Evolutionary conservation across 768 basidiomycete genomes (phyloP), one percentile per base, ranked within the genome.

Genomic region (Agaricus subrufescens): DNA sequence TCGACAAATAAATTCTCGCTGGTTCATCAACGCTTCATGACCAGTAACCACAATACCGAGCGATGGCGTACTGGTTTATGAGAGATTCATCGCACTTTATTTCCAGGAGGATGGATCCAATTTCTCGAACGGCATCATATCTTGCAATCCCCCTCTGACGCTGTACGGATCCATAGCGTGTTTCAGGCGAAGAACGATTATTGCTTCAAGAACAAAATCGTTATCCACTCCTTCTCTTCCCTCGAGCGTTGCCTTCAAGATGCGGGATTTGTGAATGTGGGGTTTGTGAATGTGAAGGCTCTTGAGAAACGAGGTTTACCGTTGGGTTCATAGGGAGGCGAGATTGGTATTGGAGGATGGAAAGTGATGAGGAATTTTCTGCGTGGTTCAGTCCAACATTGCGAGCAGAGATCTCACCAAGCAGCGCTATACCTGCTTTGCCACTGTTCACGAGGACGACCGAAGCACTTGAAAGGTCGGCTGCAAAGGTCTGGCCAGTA

Each of bases 21-120:
- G 19, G 19, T 52, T 42, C 50, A 59, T 23, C 58, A 59, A 52
- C 54, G 58, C 4, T 51, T 59, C 37, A 54, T 59, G 37, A n/a
- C 47, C 7, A 27, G 34, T 6, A 50, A 46, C 11, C 39, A 56
- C n/a, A 43, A 44, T 25, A 12, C 29, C 19, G 19, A 19, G 19
- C 19, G 19, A 19, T 19, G 19, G 58, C 30, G 44, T 27, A 19
- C 58, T 8, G 58, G 54, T 4, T 5, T 59, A 25, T 30, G 43
- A 2, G 58, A 59, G 15, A 44, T 59, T 34, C 42, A 56, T 45
- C 58, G 54, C 8, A 43, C 50, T 10, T 27, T 55, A 10, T 46
- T 52, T 12, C 58, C 58, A 3, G 57, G 57, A 6, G 57, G 50
- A 11, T 58, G 57, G 50, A 34, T 58, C 14, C 57, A 58, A 29